phyloP scores from a whole-genome alignment of 2,329 filamentous ascomycete species.

The Hansfordia pulvinata region DNA sequence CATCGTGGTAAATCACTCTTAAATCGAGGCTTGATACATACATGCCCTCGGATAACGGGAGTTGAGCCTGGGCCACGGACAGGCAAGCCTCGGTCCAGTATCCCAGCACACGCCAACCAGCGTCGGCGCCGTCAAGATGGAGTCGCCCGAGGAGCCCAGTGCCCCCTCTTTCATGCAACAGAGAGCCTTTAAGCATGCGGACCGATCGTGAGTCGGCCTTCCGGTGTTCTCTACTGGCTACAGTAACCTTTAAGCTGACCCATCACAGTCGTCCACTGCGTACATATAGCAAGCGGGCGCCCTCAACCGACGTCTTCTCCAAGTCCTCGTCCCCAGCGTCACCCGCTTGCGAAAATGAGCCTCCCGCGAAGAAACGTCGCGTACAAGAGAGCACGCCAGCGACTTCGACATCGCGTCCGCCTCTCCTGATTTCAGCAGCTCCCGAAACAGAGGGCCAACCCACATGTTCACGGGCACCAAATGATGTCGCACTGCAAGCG shows the following conservation, averaged over 20 bases:
- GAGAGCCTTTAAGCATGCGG: conserved; percentile 7
- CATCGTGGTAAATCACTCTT: too few species aligned
- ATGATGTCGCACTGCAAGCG: background rate
- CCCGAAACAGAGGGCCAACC: background rate
- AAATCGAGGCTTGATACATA: too few species aligned
- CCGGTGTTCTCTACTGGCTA: conserved; percentile 2
- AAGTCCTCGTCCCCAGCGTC: conserved; percentile 4
- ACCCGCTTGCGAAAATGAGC: conserved; percentile 10
- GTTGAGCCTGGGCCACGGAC: too few species aligned
- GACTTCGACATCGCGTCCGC: background rate
- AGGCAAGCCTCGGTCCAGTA: background rate
- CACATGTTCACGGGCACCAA: background rate
- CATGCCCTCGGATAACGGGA: too few species aligned
- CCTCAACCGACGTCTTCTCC: too few species aligned
- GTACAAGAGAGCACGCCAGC: conserved; percentile 2
- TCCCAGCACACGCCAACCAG: background rate
- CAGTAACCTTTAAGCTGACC: conserved; percentile 3
- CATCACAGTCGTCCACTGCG: conserved; percentile 16
- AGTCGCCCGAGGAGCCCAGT: background rate
- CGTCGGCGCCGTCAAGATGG: background rate
- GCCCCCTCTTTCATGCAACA: conserved; percentile 1
- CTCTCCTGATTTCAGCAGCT: background rate
- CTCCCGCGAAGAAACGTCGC: conserved; percentile 11
- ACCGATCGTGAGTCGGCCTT: conserved; percentile 8
- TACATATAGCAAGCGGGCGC: conserved; percentile 23